Conservation (phyloP, 2,329 filamentous ascomycete genomes). For the Apiospora arundinis region DNA sequence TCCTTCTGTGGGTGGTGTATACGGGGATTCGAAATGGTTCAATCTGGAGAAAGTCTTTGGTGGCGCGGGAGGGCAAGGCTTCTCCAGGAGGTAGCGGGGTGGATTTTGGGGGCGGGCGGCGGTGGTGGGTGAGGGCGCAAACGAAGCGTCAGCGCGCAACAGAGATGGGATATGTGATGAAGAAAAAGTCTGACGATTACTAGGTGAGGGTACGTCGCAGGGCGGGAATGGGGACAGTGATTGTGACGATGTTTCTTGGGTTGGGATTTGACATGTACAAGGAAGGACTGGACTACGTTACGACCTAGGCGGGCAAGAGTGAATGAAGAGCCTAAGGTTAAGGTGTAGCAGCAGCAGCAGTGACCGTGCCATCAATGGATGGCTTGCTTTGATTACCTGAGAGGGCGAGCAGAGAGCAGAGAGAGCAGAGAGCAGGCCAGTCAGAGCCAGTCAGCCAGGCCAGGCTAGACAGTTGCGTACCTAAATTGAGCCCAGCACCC, state of each 20-base stretch:
- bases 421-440: neutral
- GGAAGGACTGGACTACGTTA: constrained; percentile 18
- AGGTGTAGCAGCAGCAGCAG: constrained; percentile 15
- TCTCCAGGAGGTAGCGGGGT: constrained; percentile 18
- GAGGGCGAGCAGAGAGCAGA: neutral
- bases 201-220: constrained; percentile 12
- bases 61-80: constrained; percentile 17
- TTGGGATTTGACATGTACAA: constrained; percentile 19
- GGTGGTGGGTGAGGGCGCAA: constrained; percentile 15
- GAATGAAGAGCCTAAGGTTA: constrained; percentile 19
- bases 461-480: neutral
- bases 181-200: constrained; percentile 18
- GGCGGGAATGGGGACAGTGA: neutral
- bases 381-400: neutral
- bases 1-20: neutral
- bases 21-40: constrained; percentile 7
- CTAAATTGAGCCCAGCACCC: neutral
- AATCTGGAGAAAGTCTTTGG: constrained; percentile 13
- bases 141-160: constrained; percentile 11
- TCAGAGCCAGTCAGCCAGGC: neutral
- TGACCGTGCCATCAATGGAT: constrained; percentile 19
- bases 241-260: constrained; percentile 17
- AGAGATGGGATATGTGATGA: constrained; percentile 12
- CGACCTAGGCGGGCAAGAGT: constrained; percentile 19
- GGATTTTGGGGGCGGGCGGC: constrained; percentile 14